These are phyloP conservation scores for Pichia nanzhaoensis DNA, from an alignment of 805 yeast genomes.

Conservation along the genomic window DNA sequence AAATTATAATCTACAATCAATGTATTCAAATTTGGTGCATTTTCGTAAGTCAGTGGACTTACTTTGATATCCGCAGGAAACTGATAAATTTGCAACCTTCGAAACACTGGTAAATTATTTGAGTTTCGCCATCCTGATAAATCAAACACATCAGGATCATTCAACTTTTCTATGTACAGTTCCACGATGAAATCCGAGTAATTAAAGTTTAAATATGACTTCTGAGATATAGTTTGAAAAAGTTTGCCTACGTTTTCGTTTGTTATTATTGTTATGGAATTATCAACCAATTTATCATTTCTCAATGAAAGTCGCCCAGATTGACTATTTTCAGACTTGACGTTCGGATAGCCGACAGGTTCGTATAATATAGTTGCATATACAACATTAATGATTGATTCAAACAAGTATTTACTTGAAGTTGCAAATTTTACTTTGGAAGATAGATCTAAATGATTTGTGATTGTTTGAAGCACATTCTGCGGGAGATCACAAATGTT, in stretches of 20 bases:
- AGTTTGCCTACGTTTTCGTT: slow-evolving; percentile 12
- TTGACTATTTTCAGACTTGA: not conserved
- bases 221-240: slow-evolving; percentile 14
- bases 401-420: slow-evolving; percentile 4
- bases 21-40: slow-evolving; percentile 23
- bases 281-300: slow-evolving; percentile 9
- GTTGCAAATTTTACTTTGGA: slow-evolving; percentile 8
- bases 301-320: slow-evolving; percentile 6
- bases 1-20: slow-evolving; percentile 26
- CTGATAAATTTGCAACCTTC: slow-evolving; percentile 17
- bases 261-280: slow-evolving; percentile 3
- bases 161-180: slow-evolving; percentile 20
- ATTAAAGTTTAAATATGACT: slow-evolving; percentile 18
- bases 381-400: slow-evolving; percentile 2
- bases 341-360: slow-evolving; percentile 3
- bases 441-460: slow-evolving; percentile 5
- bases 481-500: slow-evolving; percentile 13
- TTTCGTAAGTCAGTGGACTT: slow-evolving; percentile 21
- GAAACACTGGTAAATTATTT: slow-evolving; percentile 9
- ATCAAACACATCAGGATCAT: slow-evolving; percentile 14
- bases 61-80: slow-evolving; percentile 20
- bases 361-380: slow-evolving; percentile 14
- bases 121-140: slow-evolving; percentile 20
- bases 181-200: slow-evolving; percentile 23
- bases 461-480: slow-evolving; percentile 8